Percentiles rank a stretch among this genome's conserved stretches.
Evolutionary conservation across 2,329 filamentous ascomycete genomes (phyloP).

Genomic region (Canariomyces notabilis): DNA sequence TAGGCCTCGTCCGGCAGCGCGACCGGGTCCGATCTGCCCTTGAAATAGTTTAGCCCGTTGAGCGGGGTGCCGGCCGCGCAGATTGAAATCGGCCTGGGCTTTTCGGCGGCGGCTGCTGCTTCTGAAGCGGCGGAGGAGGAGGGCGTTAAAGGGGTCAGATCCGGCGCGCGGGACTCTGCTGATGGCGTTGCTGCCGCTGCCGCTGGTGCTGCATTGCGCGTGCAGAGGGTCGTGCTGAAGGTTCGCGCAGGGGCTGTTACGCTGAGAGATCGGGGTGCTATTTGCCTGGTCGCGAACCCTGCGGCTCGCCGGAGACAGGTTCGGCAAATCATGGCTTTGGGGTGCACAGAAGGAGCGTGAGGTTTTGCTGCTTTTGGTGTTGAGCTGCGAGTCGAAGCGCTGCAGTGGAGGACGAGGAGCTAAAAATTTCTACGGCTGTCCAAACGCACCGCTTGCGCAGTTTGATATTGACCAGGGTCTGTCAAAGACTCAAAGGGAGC

Average conservation of each 20-base stretch:
- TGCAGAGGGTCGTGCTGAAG: constrained; percentile 37
- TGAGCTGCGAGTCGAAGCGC: constrained; percentile 4
- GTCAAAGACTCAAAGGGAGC: too few species aligned
- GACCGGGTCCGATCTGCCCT: constrained; percentile 66
- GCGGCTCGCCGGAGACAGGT: constrained; percentile 47
- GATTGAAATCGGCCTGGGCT: constrained; percentile 37
- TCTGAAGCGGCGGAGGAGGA: constrained; percentile 26
- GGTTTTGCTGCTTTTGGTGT: constrained; percentile 10
- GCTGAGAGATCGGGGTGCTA: constrained; percentile 26
- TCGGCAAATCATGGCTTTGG: constrained; percentile 39
- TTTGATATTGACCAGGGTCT: constrained; percentile 16
- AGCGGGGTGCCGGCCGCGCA: constrained; percentile 66
- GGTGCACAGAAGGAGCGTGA: constrained; percentile 16
- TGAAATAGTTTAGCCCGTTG: constrained; percentile 71
- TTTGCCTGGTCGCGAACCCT: constrained; percentile 23
- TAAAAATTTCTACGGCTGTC: constrained; percentile 28
- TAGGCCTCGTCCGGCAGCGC: constrained; percentile 72
- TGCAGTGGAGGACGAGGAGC: constrained; percentile 14
- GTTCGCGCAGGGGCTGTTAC: constrained; percentile 13
- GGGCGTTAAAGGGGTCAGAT: constrained; percentile 30
- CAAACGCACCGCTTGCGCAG: constrained; percentile 18
- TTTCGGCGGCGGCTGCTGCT: constrained; percentile 18
- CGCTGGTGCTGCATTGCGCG: constrained; percentile 34
- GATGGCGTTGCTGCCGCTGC: constrained; percentile 18
- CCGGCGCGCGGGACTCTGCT: constrained; percentile 13